Percentiles rank a stretch among this genome's conserved stretches.
Conservation (phyloP, 768 basidiomycete species). For the Galerina marginata region DNA sequence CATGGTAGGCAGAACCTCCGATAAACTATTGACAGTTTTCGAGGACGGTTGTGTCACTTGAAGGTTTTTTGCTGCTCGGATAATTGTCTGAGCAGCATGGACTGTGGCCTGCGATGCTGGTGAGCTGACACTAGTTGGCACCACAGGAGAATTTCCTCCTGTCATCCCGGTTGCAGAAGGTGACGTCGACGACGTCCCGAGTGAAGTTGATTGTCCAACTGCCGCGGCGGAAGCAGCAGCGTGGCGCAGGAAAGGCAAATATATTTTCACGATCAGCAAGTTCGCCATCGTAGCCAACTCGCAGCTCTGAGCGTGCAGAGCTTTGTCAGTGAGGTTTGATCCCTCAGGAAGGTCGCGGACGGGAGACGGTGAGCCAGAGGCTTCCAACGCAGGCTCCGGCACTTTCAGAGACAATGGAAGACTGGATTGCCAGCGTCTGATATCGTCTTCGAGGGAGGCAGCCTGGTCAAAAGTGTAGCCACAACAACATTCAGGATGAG, state of each 20-base stretch:
- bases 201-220: slow-evolving; percentile 17
- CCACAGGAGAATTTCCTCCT: neutral
- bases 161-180: slow-evolving; percentile 49
- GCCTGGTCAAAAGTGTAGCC: slow-evolving; percentile 69
- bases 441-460: slow-evolving; percentile 57
- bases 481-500: slow-evolving; percentile 43
- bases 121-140: neutral
- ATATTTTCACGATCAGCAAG: slow-evolving; percentile 64
- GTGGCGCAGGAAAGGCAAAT: slow-evolving; percentile 65
- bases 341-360: too few species aligned
- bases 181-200: neutral
- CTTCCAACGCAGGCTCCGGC: too few species aligned
- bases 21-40: neutral
- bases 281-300: slow-evolving; percentile 67
- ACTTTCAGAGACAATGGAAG: neutral
- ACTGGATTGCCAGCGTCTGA: slow-evolving; percentile 52
- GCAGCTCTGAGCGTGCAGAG: slow-evolving; percentile 47
- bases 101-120: slow-evolving; percentile 55
- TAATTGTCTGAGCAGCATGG: slow-evolving; percentile 68
- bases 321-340: neutral
- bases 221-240: neutral
- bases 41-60: slow-evolving; percentile 31
- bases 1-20: slow-evolving; percentile 15
- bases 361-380: too few species aligned
- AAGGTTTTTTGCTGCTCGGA: slow-evolving; percentile 54